phyloP scores from a whole-genome alignment of 345 rosid species.

The Stellera chamaejasme region DNA sequence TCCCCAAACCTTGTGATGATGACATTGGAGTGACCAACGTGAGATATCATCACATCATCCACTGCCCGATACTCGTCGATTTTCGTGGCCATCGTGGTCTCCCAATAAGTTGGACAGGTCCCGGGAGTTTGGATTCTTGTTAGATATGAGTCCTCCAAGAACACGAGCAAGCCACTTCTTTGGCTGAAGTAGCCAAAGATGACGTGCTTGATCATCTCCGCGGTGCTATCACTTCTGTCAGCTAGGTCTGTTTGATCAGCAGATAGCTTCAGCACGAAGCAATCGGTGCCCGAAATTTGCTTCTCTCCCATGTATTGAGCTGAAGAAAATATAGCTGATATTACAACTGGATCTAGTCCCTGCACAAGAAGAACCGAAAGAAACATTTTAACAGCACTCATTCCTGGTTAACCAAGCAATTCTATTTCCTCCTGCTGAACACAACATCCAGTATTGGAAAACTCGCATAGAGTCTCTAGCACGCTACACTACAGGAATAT shows the following conservation, averaged over 20 bases:
- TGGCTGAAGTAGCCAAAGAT: slow-evolving; percentile 92
- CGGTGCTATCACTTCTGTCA: slow-evolving; percentile 66
- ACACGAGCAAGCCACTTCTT: slow-evolving; percentile 67
- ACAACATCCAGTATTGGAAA: too few relatives aligned
- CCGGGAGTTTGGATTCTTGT: slow-evolving; percentile 88
- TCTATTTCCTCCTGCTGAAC: too few relatives aligned
- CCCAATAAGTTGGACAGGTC: slow-evolving; percentile 76
- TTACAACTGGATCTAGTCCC: slow-evolving; percentile 90
- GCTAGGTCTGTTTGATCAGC: slow-evolving; percentile 69
- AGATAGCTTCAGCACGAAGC: slow-evolving; percentile 74
- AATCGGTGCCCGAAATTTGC: slow-evolving; percentile 44
- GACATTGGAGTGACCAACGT: slow-evolving; percentile 63
- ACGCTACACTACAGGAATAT: too few relatives aligned
- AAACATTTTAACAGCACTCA: background rate
- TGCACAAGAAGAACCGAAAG: slow-evolving; percentile 10
- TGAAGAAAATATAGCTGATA: slow-evolving; percentile 68
- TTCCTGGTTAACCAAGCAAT: too few relatives aligned
- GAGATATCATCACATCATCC: slow-evolving; percentile 86
- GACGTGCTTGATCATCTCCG: slow-evolving; percentile 93
- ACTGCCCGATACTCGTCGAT: slow-evolving; percentile 61
- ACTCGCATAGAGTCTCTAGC: too few relatives aligned
- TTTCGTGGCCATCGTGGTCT: slow-evolving; percentile 70
- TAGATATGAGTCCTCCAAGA: slow-evolving; percentile 56
- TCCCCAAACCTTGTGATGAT: slow-evolving; percentile 86
- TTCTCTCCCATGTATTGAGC: slow-evolving; percentile 91